These are phyloP conservation scores for Backusella mclennaniae DNA, from an alignment of 192 early-diverging fungal species.

Conservation along the genomic window DNA sequence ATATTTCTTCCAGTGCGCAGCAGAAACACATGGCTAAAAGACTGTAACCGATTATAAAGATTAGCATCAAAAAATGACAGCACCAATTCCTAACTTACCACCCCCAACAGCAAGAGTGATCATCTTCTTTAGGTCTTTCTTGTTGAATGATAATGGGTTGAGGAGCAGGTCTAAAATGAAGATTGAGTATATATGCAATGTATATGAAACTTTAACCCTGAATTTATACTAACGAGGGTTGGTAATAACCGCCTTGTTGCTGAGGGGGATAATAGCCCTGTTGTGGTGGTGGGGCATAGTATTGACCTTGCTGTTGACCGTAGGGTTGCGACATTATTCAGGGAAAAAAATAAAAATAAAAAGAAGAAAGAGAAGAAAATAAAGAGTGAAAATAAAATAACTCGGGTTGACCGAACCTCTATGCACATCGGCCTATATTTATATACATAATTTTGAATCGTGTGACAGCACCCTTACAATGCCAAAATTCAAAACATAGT, in stretches of 20 bases:
- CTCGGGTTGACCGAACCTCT: neutral
- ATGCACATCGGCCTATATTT: neutral
- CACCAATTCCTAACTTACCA: conserved; percentile 12
- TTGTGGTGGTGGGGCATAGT: neutral
- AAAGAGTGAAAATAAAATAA: neutral
- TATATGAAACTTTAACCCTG: neutral
- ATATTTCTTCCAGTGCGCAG: conserved; percentile 11
- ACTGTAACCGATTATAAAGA: neutral
- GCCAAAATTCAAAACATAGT: neutral
- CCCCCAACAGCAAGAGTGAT: conserved; percentile 18
- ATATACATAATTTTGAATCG: neutral
- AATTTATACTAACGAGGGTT: conserved; percentile 3
- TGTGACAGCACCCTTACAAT: neutral
- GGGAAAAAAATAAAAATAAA: neutral
- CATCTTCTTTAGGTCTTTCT: conserved; percentile 2
- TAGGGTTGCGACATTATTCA: neutral
- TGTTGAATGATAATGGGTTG: conserved; percentile 24
- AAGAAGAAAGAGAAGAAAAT: neutral
- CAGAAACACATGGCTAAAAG: conserved; percentile 15
- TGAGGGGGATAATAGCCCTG: neutral
- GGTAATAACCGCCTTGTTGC: conserved; percentile 5
- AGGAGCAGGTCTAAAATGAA: conserved; percentile 15
- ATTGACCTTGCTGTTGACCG: neutral
- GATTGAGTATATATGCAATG: neutral
- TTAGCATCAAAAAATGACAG: neutral